A percentile compares a stretch with the other conserved stretches of the same genome.
These are phyloP conservation scores for Paraphaeosphaeria minitans DNA, from an alignment of 2,329 filamentous ascomycete genomes.

Conservation along the genomic window DNA sequence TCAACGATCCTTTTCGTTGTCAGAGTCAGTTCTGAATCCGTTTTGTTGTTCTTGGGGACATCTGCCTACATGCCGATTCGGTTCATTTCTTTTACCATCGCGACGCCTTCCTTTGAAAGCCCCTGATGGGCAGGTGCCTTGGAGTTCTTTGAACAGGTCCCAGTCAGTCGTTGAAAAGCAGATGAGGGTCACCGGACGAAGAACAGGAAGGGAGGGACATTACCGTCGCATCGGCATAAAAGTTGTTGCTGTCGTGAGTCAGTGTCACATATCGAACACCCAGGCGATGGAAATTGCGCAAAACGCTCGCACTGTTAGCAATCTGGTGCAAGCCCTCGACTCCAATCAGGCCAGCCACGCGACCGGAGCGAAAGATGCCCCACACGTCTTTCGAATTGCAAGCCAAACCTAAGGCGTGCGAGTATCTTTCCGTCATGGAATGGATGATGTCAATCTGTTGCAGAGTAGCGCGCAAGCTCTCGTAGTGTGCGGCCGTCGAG, in stretches of 20 bases:
- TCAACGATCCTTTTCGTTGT: too few species aligned
- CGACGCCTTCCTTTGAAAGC: constrained; percentile 48
- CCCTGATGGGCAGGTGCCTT: too few species aligned
- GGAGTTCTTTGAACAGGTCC: too few species aligned
- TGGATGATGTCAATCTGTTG: constrained; percentile 1
- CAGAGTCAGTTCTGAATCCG: too few species aligned
- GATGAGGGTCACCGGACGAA: too few species aligned
- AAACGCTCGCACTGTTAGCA: constrained; percentile 75
- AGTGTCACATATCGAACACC: constrained; percentile 86
- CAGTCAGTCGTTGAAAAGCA: too few species aligned
- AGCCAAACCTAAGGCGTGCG: background rate
- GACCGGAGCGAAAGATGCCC: constrained; percentile 9
- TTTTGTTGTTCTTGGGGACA: too few species aligned
- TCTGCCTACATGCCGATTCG: constrained; percentile 86
- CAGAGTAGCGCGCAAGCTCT: background rate
- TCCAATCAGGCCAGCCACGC: constrained; percentile 19
- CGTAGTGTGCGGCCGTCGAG: too few species aligned
- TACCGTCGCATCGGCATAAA: constrained; percentile 67
- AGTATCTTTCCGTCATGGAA: constrained; percentile 1
- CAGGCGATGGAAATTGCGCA: constrained; percentile 74
- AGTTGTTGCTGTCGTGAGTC: constrained; percentile 91
- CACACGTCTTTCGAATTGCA: background rate
- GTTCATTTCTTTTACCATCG: constrained; percentile 81
- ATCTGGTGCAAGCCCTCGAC: constrained; percentile 80
- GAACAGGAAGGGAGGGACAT: too few species aligned